phyloP scores from a whole-genome alignment of 805 yeast species.

The Cyberlindnera meyerae region DNA sequence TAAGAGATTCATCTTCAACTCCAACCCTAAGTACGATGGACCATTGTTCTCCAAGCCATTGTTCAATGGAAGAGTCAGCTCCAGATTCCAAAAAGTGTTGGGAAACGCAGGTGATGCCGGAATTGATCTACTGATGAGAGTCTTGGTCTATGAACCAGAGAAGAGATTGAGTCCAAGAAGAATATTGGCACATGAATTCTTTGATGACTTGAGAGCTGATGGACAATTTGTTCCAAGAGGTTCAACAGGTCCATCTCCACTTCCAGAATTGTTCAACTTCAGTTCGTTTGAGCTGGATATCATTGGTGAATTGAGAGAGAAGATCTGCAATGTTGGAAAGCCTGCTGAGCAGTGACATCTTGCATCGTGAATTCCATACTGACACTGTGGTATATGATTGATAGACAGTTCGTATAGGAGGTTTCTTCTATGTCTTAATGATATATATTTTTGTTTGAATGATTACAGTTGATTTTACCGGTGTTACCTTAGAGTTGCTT shows the following conservation, averaged over 20 bases:
- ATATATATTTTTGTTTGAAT: too few relatives aligned
- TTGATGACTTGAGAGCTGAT: constrained; percentile 72
- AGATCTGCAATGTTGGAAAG: constrained; percentile 4
- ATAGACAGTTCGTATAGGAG: too few relatives aligned
- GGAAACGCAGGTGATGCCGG: constrained; percentile 81
- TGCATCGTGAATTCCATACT: too few relatives aligned
- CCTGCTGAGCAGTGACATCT: too few relatives aligned
- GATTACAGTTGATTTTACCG: too few relatives aligned
- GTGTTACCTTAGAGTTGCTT: too few relatives aligned
- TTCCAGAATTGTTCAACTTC: constrained; percentile 60
- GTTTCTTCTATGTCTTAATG: too few relatives aligned
- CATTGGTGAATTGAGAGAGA: constrained; percentile 28
- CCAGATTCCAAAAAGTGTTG: constrained; percentile 60
- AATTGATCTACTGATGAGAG: constrained; percentile 72
- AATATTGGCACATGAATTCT: constrained; percentile 83
- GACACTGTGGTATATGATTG: too few relatives aligned
- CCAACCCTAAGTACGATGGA: constrained; percentile 72
- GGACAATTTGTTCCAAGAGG: constrained; percentile 53
- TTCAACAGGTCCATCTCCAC: constrained; percentile 34
- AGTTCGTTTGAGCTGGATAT: constrained; percentile 61
- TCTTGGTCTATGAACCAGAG: constrained; percentile 89
- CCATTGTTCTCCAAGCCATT: constrained; percentile 65
- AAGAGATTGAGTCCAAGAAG: constrained; percentile 73
- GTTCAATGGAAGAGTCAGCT: constrained; percentile 49
- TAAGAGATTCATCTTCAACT: constrained; percentile 61